Evolutionary conservation across 2,329 filamentous ascomycete genomes (phyloP).

Genomic region (Colletotrichum zoysiae): DNA sequence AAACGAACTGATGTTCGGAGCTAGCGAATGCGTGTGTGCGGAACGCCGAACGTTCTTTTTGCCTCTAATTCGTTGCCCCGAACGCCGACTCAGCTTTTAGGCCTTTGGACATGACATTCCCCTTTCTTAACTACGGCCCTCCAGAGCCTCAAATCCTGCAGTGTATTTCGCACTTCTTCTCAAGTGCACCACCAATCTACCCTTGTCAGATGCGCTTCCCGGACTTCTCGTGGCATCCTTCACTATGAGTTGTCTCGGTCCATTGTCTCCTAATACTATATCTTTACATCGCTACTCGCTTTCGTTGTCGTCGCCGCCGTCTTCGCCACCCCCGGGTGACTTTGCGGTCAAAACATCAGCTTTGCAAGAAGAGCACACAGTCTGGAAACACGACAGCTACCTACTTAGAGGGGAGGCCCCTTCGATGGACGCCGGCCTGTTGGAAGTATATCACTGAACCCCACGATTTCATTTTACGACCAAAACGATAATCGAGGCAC

Average conservation of each 20-base stretch:
- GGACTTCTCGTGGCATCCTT: slow-evolving; percentile 9
- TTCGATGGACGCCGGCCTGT: not conserved
- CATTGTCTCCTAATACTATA: not conserved
- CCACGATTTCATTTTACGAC: not conserved
- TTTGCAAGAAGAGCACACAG: not conserved
- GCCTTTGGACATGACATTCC: slow-evolving; percentile 9
- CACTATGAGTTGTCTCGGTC: slow-evolving; percentile 31
- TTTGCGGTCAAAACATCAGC: not conserved
- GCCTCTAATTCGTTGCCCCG: slow-evolving; percentile 25
- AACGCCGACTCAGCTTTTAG: slow-evolving; percentile 33
- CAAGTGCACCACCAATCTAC: not conserved
- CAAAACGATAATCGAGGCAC: no score
- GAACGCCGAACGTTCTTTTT: slow-evolving; percentile 39
- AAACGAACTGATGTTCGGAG: slow-evolving; percentile 22
- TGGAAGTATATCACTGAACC: not conserved
- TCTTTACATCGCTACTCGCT: not conserved
- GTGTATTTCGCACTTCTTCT: not conserved
- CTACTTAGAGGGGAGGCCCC: not conserved
- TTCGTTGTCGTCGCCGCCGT: not conserved
- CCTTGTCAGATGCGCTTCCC: slow-evolving; percentile 6
- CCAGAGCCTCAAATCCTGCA: slow-evolving; percentile 1
- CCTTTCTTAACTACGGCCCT: slow-evolving; percentile 6
- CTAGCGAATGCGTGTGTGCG: slow-evolving; percentile 29
- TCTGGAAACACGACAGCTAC: not conserved
- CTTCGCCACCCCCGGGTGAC: not conserved